Evolutionary conservation across 1,139 yeast species (phyloP), one percentile per base, ranked within the genome.

Genomic region (Candida dubliniensis): DNA sequence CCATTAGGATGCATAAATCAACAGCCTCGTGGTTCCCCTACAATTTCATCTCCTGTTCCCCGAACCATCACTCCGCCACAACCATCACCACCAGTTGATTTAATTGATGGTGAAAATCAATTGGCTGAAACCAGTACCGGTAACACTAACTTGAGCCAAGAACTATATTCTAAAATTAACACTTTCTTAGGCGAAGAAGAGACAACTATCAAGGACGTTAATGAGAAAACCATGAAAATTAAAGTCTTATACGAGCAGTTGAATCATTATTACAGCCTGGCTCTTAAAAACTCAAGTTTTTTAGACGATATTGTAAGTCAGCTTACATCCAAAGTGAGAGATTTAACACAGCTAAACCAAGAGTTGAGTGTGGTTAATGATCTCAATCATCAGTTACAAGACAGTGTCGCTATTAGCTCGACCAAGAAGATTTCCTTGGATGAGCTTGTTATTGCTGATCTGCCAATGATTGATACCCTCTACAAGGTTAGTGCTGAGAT

Each of bases 401-500:
- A 55, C 13, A 49, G 52, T 26, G 60, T 72, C 1, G 45, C 52
- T 32, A 50, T 60, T 1, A 49, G 49, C 14, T 39, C 49, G 2
- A 44, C 52, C 1, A 49, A 50, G 7, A 46, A 50, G 6, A 43
- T 68, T 24, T 49, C 52, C 2, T 48, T 72, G 18, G 77, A 71
- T 43, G 71, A 71, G 24, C 49, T 73, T 26, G 60, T 72, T 5
- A 59, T 71, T 3, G 70, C 77, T 1, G 78, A 74, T 45, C 74
- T 68, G 65, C 66, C 67, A 2, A 51, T 71, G 34, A 71, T 71
- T 3, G 60, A 61, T 36, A 77, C 74, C 52, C 67, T 89, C n/a
- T 86, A 87, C 58, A 79, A 79, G 26, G 66, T 84, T 1, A 80
- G 79, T 0, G 77, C 90, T 36, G 84, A 81, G 34, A 87, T 85